A percentile compares a stretch with the other conserved stretches of the same genome.
Evolutionary conservation across 768 basidiomycete genomes (phyloP).

Genomic region (Lepiota subincarnata): DNA sequence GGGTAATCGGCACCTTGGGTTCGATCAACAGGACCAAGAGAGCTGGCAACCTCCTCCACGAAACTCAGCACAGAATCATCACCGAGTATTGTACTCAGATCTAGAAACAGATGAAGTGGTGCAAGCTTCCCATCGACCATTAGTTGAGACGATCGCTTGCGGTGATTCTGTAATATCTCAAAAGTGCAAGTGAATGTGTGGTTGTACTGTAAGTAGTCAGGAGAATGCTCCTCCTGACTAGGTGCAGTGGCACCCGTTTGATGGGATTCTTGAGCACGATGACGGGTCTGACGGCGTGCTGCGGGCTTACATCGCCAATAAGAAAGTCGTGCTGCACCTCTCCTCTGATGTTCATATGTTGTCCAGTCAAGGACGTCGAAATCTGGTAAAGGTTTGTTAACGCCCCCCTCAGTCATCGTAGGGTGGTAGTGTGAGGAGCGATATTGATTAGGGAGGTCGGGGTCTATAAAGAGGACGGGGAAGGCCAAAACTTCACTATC

Average conservation of each 20-base stretch:
- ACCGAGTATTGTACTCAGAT: constrained; percentile 46
- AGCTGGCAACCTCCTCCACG: constrained; percentile 33
- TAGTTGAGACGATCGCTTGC: not conserved
- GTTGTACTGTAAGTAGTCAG: not conserved
- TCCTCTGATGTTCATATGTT: constrained; percentile 27
- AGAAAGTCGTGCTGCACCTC: constrained; percentile 47
- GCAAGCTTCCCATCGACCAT: constrained; percentile 38
- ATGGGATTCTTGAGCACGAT: not conserved
- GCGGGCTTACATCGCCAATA: constrained; percentile 52
- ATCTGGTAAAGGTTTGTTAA: constrained; percentile 37
- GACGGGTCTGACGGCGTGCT: constrained; percentile 1
- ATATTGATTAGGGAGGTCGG: constrained; percentile 60
- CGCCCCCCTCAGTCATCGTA: constrained; percentile 14
- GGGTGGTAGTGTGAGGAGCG: constrained; percentile 39
- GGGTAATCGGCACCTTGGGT: not conserved
- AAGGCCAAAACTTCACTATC: constrained; percentile 33
- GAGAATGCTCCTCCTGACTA: not conserved
- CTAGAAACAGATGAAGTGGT: constrained; percentile 76
- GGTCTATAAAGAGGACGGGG: constrained; percentile 75
- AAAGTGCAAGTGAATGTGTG: not conserved
- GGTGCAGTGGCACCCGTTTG: not conserved
- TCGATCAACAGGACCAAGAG: not conserved
- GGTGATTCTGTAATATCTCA: not conserved
- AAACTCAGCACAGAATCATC: constrained; percentile 41
- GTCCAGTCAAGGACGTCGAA: constrained; percentile 69